phyloP scores from a whole-genome alignment of 345 rosid species.

The Lepidium didymum region DNA sequence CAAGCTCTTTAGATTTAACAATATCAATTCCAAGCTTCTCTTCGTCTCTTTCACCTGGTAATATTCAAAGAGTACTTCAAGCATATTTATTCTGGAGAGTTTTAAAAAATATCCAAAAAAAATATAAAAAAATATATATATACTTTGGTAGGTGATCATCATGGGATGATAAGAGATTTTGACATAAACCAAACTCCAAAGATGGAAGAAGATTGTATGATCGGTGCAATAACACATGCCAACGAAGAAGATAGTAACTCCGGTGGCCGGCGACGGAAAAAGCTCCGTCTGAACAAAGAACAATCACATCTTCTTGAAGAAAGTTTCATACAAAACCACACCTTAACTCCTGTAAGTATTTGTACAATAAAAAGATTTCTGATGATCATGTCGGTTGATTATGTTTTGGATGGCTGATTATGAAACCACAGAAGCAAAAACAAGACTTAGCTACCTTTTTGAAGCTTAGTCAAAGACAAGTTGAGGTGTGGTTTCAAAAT shows the following conservation, averaged over 20 bases:
- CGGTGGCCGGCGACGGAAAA: constrained; percentile 51
- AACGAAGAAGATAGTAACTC: constrained; percentile 17
- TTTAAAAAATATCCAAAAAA: neutral
- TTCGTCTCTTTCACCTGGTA: constrained; percentile 53
- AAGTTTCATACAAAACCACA: constrained; percentile 55
- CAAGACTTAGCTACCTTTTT: constrained; percentile 50
- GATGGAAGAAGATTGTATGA: constrained; percentile 19
- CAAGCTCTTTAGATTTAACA: constrained; percentile 57
- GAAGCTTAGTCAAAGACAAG: constrained; percentile 67
- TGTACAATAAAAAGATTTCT: neutral
- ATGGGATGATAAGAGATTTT: constrained; percentile 19
- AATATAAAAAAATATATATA: neutral
- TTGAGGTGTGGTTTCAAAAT: constrained; percentile 84
- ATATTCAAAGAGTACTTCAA: neutral
- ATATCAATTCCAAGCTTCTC: constrained; percentile 75
- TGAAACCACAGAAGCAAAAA: constrained; percentile 43
- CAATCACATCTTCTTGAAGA: constrained; percentile 69
- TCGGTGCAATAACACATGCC: constrained; percentile 20
- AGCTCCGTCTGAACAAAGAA: constrained; percentile 62
- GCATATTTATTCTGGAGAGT: neutral
- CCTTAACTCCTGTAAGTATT: constrained; percentile 50
- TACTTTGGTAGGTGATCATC: constrained; percentile 23
- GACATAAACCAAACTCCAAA: constrained; percentile 30
- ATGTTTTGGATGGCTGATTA: constrained; percentile 10
- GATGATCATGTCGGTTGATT: constrained; percentile 10